These are phyloP conservation scores for Bremia lactucae DNA, from an alignment of 352 stramenopile species.

Conservation along the genomic window DNA sequence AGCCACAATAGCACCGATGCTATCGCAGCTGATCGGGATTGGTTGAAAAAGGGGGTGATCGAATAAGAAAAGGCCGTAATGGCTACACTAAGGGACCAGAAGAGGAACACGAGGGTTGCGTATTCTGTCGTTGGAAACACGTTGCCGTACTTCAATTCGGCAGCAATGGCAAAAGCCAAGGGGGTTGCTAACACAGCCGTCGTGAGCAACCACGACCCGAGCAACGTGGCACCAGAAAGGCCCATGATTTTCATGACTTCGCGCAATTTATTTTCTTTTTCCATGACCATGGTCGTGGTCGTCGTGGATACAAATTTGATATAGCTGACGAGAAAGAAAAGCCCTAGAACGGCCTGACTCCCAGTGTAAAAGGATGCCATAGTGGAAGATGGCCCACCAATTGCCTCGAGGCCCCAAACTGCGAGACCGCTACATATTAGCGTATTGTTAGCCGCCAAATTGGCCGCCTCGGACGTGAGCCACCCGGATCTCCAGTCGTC, in stretches of 20 bases:
- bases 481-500: slow-evolving; percentile 26
- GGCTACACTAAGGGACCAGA: slow-evolving; percentile 44
- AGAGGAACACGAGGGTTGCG: slow-evolving; percentile 53
- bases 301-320: slow-evolving; percentile 63
- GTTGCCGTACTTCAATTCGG: slow-evolving; percentile 50
- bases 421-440: slow-evolving; percentile 34
- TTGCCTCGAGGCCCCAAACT: slow-evolving; percentile 11
- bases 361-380: slow-evolving; percentile 54
- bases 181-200: slow-evolving; percentile 37
- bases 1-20: slow-evolving; percentile 61
- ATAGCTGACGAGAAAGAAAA: slow-evolving; percentile 52
- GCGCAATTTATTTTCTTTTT: slow-evolving; percentile 70
- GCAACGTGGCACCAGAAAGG: slow-evolving; percentile 43
- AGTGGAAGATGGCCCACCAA: slow-evolving; percentile 30
- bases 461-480: slow-evolving; percentile 15
- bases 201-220: slow-evolving; percentile 54
- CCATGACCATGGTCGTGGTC: slow-evolving; percentile 61
- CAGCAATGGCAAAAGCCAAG: slow-evolving; percentile 33
- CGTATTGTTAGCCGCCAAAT: slow-evolving; percentile 3
- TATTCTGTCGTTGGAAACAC: slow-evolving; percentile 54
- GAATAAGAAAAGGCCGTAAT: slow-evolving; percentile 62
- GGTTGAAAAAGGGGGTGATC: slow-evolving; percentile 59
- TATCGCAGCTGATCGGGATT: slow-evolving; percentile 48
- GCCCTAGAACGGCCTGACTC: slow-evolving; percentile 43
- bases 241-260: slow-evolving; percentile 85